These are phyloP conservation scores for Diospyros kaki DNA, from an alignment of 148 eudicot genomes.

Conservation along the genomic window DNA sequence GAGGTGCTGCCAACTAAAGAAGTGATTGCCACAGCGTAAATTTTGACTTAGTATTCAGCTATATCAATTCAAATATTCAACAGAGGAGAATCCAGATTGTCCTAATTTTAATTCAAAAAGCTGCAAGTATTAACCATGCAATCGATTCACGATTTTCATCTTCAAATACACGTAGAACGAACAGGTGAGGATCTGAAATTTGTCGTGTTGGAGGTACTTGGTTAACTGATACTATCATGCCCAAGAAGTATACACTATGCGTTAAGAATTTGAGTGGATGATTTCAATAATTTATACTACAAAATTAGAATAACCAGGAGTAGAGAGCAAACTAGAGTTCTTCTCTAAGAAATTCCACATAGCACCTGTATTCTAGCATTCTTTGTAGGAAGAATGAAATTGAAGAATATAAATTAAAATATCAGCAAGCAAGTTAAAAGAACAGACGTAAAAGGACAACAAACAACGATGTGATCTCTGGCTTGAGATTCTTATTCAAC, in stretches of 20 bases:
- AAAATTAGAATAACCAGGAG: background rate
- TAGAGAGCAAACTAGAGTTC: background rate
- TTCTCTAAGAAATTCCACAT: background rate
- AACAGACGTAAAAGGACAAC: background rate
- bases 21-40: background rate
- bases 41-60: background rate
- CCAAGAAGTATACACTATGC: background rate
- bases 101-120: background rate
- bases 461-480: no score
- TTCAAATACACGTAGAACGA: background rate
- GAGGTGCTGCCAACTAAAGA: constrained; percentile 77
- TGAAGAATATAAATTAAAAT: background rate
- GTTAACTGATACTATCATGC: background rate
- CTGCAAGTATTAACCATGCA: background rate
- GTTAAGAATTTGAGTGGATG: background rate
- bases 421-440: background rate
- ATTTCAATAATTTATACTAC: background rate
- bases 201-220: background rate
- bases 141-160: background rate
- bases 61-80: background rate
- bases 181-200: background rate
- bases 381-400: no score
- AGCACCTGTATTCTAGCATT: background rate
- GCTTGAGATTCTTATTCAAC: no score
- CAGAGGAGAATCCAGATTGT: background rate